Evolutionary conservation across 106 monocot genomes (phyloP), one percentile per base, ranked within the genome.

Genomic region (Hemerocallis citrina): DNA sequence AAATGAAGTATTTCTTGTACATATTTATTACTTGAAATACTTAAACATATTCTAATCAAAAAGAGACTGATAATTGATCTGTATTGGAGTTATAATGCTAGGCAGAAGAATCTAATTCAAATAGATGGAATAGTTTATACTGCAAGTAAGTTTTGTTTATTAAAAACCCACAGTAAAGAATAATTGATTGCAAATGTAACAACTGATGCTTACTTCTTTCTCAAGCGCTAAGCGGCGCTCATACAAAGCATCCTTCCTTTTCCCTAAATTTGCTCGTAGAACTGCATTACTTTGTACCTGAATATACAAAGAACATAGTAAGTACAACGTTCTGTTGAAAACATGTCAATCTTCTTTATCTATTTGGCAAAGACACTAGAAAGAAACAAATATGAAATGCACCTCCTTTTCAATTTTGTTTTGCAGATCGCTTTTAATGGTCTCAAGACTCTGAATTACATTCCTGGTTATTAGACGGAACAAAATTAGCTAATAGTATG

Each of bases 361-460:
- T 52, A 52, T 39, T 57, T 24, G 1, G 10, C 20, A 21, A 42
- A 23, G 8, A 22, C 3, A 16, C 25, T 25, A 49, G 12, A 6
- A n/a, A 49, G 7, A 23, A 23, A 49, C 5, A 59, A 37, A 59
- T 5, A 22, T 0, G 39, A 59, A 37, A 21, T 59, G 17, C 66
- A 96, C 96, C 90, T 96, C 96, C 65, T 84, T 74, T 46, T 67
- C 28, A 67, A 96, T 52, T 78, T 88, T 87, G 42, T 7, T 66
- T 81, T 85, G 72, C 63, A 96, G 74, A 57, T 87, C 86, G 41
- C 30, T 75, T 64, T 91, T 91, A n/a, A 61, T 70, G 20, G 34
- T 74, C 74, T 87, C 96, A 66, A 96, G 96, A 34, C 62, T 84
- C 57, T 81, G 71, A 75, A 96, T 66, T 51, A 72, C 59, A 68